Evolutionary conservation across 1,284 basidiomycete genomes (phyloP).

Genomic region (Vanrija pseudolonga): DNA sequence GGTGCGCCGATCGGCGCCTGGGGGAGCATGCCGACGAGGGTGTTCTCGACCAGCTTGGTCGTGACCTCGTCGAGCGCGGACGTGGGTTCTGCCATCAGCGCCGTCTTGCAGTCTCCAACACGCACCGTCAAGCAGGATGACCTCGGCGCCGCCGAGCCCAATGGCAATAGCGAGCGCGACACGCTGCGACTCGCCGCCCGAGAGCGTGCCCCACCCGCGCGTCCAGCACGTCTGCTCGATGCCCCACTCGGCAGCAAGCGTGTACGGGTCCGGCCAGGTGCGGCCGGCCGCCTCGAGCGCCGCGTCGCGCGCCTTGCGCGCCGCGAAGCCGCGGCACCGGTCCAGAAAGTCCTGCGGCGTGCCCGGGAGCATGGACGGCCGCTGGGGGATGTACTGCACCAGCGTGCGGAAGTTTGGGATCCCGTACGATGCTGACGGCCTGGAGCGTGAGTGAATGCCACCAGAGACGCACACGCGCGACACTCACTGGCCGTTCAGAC

Average conservation of each 20-base stretch:
- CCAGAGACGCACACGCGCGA: no score
- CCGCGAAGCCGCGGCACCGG: conserved; percentile 57
- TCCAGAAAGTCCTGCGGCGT: conserved; percentile 69
- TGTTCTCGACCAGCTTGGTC: conserved; percentile 62
- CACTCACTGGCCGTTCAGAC: conserved; percentile 63
- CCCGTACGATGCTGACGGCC: conserved; percentile 50
- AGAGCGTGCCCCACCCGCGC: conserved; percentile 69
- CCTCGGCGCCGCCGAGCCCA: conserved; percentile 67
- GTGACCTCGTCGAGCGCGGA: conserved; percentile 74
- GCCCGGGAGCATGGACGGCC: conserved; percentile 74
- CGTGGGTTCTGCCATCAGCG: conserved; percentile 64
- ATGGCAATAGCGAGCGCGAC: conserved; percentile 71
- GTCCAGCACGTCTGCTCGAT: conserved; percentile 67
- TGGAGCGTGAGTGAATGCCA: background rate
- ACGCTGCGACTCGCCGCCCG: conserved; percentile 77
- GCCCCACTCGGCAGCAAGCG: conserved; percentile 65
- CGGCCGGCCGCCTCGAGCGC: conserved; percentile 10
- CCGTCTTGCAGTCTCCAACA: conserved; percentile 15
- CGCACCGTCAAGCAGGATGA: conserved; percentile 78
- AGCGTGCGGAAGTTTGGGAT: conserved; percentile 70
- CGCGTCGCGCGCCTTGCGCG: conserved; percentile 49
- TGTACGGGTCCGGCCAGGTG: conserved; percentile 51
- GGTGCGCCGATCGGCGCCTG: background rate
- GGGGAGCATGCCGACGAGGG: conserved; percentile 56
- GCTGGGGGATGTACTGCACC: conserved; percentile 78